Base-by-base conservation (phyloP, 257 asterid species). In the Solanum stenotomum region DNA sequence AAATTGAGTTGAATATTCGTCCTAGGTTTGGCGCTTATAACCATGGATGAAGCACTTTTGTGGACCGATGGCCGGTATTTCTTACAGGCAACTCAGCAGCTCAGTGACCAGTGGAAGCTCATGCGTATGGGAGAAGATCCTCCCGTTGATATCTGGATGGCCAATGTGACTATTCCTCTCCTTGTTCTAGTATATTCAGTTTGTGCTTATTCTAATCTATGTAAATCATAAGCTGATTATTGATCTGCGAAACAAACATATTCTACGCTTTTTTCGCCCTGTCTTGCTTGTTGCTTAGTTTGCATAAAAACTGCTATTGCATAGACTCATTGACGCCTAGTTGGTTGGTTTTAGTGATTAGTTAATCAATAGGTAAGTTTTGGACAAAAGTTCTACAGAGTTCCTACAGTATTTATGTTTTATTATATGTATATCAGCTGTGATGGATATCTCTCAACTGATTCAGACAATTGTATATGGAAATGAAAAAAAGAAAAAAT, bases 61-160 rank as follows among this genome's bases (percentile, higher is more conserved):
- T 96, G 99, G 99, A 97, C 99, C 42, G 99, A 97, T 88, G 99
- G 98, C 20, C 90, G 98, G 33, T 96, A 97, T 90, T 97, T 97
- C 91, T 91, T 97, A 89, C 99, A 97, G 92, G 99, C 99, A 82
- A 89, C 91, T 68, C 94, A 93, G 35, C 95, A 97, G 92, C 99
- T 97, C 71, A 90, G 95, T 82, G 89, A 90, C 77, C 94, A 92
- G 89, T 97, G 99, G 99, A 95, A 94, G 93, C 98, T 97, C 92
- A 97, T 97, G 99, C 98, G 99, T 5, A 90, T 91, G 88, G 98
- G 96, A 79, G 98, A 93, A 86, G 98, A 95, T 84, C 98, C 98
- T 49, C 29, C 93, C 59, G 96, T 95, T 72, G 99, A 97, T 85
- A 87, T 84, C 90, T 97, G 99, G 99, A 92, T 97, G 96, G 93